Percentiles rank a stretch among this genome's conserved stretches.
phyloP scores from a whole-genome alignment of 192 early-diverging fungal species.

The Rhizophagus sp. region DNA sequence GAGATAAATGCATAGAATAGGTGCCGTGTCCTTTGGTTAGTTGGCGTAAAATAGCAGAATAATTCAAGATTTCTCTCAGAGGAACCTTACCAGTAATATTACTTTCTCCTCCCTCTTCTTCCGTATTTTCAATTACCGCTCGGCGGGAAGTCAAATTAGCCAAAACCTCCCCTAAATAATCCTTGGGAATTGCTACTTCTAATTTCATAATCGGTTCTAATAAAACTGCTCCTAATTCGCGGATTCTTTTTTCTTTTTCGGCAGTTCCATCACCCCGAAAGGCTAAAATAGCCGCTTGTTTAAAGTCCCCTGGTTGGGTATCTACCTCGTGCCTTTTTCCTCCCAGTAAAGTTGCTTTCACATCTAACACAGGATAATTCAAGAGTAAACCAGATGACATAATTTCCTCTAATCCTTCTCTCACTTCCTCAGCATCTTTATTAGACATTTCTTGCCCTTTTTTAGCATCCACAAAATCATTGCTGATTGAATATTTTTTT shows the following conservation, averaged over 20 bases:
- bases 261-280: conserved; percentile 7
- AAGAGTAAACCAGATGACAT: conserved; percentile 17
- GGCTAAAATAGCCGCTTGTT: conserved; percentile 7
- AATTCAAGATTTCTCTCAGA: neutral
- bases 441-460: conserved; percentile 15
- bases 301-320: conserved; percentile 11
- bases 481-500: too few relatives aligned
- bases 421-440: conserved; percentile 14
- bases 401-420: conserved; percentile 4
- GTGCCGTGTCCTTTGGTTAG: neutral
- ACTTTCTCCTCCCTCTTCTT: neutral
- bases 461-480: conserved; percentile 20
- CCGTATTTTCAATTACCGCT: conserved; percentile 7
- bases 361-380: conserved; percentile 5
- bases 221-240: conserved; percentile 18
- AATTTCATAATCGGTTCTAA: conserved; percentile 25
- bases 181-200: conserved; percentile 22
- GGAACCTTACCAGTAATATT: neutral
- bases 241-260: conserved; percentile 22
- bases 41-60: neutral
- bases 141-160: conserved; percentile 7
- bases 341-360: conserved; percentile 8
- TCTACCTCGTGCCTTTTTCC: conserved; percentile 13
- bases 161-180: conserved; percentile 22
- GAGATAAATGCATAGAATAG: conserved; percentile 17